phyloP scores from a whole-genome alignment of 2,329 filamentous ascomycete species.

The Helminthosporium solani region DNA sequence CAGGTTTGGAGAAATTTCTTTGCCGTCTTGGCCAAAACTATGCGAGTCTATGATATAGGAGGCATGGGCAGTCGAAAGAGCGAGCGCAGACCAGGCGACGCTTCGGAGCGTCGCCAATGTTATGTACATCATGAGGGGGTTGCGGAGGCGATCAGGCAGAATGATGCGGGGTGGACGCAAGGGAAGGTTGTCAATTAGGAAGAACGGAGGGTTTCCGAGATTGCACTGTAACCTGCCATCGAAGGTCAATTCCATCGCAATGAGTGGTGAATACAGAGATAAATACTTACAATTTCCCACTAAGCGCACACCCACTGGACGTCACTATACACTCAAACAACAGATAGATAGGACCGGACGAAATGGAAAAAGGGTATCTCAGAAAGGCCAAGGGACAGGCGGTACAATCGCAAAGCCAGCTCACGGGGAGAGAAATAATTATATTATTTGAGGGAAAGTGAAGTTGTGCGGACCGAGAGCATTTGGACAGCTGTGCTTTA shows the following conservation, averaged over 20 bases:
- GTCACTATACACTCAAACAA: conserved; percentile 18
- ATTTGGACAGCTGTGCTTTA: conserved; percentile 43
- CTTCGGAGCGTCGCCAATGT: conserved; percentile 43
- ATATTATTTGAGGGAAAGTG: neutral
- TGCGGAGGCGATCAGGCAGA: conserved; percentile 6
- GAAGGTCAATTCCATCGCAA: neutral
- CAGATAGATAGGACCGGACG: neutral
- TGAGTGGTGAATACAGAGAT: conserved; percentile 2
- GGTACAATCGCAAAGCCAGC: conserved; percentile 25
- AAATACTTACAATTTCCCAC: too few relatives aligned
- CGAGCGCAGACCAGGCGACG: conserved; percentile 45
- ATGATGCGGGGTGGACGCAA: conserved; percentile 1
- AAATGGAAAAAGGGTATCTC: conserved; percentile 27
- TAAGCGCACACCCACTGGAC: conserved; percentile 5
- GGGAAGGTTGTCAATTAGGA: neutral
- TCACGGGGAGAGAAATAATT: conserved; percentile 6
- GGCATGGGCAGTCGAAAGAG: conserved; percentile 56
- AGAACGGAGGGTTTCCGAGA: neutral
- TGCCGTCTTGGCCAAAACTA: conserved; percentile 70
- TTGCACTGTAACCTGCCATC: neutral
- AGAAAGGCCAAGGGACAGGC: conserved; percentile 16
- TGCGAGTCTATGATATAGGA: conserved; percentile 70
- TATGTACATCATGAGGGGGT: conserved; percentile 34
- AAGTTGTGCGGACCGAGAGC: conserved; percentile 15
- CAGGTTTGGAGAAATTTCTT: conserved; percentile 63